phyloP scores from a whole-genome alignment of 345 rosid species.

The Lepidium africanum region DNA sequence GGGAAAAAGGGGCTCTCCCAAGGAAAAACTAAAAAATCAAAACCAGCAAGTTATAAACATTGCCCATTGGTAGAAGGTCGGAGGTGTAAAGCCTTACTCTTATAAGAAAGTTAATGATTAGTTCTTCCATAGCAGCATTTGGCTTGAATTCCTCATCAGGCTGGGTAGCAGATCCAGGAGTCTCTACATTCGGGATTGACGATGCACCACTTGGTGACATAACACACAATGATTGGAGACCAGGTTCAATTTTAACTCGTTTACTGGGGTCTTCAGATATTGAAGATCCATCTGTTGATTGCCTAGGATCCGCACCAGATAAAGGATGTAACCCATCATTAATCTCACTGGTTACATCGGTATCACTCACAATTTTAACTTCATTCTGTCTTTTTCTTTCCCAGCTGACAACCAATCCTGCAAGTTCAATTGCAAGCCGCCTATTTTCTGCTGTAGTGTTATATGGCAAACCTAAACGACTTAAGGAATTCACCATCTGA shows the following conservation, averaged over 20 bases:
- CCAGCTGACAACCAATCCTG: conserved; percentile 97
- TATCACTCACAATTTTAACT: conserved; percentile 52
- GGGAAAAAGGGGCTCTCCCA: neutral
- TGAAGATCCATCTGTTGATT: conserved; percentile 57
- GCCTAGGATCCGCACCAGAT: conserved; percentile 49
- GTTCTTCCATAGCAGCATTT: conserved; percentile 99
- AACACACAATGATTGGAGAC: conserved; percentile 80
- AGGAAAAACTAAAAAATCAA: no score
- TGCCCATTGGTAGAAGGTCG: neutral
- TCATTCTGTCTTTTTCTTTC: conserved; percentile 91
- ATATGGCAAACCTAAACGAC: conserved; percentile 91
- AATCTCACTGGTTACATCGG: conserved; percentile 44
- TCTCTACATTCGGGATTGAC: conserved; percentile 73
- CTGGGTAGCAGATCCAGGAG: conserved; percentile 89
- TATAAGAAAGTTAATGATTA: conserved; percentile 94
- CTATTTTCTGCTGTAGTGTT: conserved; percentile 90
- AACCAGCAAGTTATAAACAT: conserved; percentile 2
- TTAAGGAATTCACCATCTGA: conserved; percentile 98
- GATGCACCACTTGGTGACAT: conserved; percentile 93
- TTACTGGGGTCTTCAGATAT: conserved; percentile 71
- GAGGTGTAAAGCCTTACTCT: conserved; percentile 50
- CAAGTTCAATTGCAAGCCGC: conserved; percentile 96
- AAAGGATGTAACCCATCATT: conserved; percentile 49
- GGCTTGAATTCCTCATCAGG: conserved; percentile 99
- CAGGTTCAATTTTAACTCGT: conserved; percentile 81